Base-by-base conservation (phyloP, 352 stramenopile species). In the Phytopythium kandeliae region DNA sequence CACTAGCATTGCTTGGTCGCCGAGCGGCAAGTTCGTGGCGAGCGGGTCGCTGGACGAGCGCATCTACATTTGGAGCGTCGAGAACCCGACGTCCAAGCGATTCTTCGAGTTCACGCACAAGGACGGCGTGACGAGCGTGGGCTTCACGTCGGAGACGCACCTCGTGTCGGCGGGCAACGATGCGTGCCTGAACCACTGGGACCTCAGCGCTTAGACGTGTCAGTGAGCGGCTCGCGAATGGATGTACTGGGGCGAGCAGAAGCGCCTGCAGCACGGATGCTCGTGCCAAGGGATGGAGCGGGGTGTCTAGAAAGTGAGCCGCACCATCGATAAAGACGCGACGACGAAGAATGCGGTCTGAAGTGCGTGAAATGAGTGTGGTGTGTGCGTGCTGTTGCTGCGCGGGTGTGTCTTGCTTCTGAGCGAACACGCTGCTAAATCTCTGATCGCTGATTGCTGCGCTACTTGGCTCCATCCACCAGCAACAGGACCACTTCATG, bases 51-150 rank as follows among this genome's bases (percentile, higher is more conserved):
- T 95, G 19, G 96, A 99, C 65, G 96, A 98, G 58, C 91, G 89
- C 50, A 94, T 99, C 55, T 98, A 97, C 70, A 78, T 99, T 19
- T 99, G 96, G 96, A 96, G 85, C 62, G 67, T 97, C 9, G 75
- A 83, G 55, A 89, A 63, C 47, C 77, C 78, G 17, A 69, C 62
- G 63, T 74, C 71, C 22, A 89, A 88, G 62, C 71, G 67, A 47
- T 65, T 60, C 15, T 88, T 91, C 48, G 77, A 90, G 15, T 89
- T 89, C 62, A 63, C 82, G 44, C 82, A 92, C 76, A 88, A 90
- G 58, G 82, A 92, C 41, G 82, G 82, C 38, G 78, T 87, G 43
- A 92, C 74, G 1, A 71, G 71, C 38, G 79, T 89, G 54, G 69
- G 74, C 48, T 92, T 92, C 55, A 58, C 77, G 17, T 73, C 73